These are phyloP conservation scores for Colletotrichum phormii DNA, from an alignment of 2,329 filamentous ascomycete species.

Conservation along the genomic window DNA sequence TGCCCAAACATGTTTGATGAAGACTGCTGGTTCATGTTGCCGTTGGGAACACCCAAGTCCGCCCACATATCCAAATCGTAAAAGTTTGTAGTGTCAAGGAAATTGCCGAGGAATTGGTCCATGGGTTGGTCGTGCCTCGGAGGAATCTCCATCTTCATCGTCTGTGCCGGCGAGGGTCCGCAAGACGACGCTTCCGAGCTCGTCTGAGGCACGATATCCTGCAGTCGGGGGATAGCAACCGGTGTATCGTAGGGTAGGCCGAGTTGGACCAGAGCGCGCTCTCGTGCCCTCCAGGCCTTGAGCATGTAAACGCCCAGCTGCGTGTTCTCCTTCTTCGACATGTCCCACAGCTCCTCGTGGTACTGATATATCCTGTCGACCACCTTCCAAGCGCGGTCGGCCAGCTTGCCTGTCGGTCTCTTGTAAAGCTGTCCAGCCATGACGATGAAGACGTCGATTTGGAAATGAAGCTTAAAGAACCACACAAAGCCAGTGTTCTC, in stretches of 20 bases:
- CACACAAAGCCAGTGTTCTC: conserved; percentile 63
- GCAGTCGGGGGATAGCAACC: conserved; percentile 58
- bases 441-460: conserved; percentile 66
- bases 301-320: conserved; percentile 60
- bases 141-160: conserved; percentile 40
- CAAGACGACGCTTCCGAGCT: conserved; percentile 46
- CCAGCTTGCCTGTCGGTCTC: conserved; percentile 58
- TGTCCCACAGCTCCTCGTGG: conserved; percentile 63
- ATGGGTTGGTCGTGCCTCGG: conserved; percentile 43
- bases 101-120: conserved; percentile 58
- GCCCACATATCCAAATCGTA: conserved; percentile 61
- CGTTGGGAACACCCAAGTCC: conserved; percentile 35
- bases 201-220: conserved; percentile 54
- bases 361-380: conserved; percentile 60
- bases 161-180: conserved; percentile 43
- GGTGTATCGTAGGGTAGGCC: conserved; percentile 56
- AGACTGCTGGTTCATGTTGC: conserved; percentile 28
- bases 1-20: conserved; percentile 32
- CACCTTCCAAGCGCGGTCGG: conserved; percentile 65
- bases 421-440: conserved; percentile 65
- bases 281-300: conserved; percentile 65
- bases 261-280: conserved; percentile 51
- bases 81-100: conserved; percentile 53
- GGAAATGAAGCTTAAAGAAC: conserved; percentile 66
- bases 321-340: conserved; percentile 56